Evolutionary conservation across 139 green algal genomes (phyloP).

Genomic region (Yamagishiella unicocca): DNA sequence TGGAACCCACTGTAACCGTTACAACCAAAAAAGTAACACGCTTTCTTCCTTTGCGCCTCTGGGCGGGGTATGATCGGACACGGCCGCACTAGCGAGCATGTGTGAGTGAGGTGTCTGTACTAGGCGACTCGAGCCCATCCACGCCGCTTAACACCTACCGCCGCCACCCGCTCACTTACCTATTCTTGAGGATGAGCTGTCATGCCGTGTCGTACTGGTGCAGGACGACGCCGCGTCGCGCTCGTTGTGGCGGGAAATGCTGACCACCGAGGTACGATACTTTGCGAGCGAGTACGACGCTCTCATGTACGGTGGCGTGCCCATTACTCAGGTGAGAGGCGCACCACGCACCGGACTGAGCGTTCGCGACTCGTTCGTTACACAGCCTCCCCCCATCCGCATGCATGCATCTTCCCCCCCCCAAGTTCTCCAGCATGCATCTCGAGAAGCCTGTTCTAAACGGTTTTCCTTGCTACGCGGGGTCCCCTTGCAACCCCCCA

Average conservation of each 20-base stretch:
- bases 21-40: too few species aligned
- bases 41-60: too few species aligned
- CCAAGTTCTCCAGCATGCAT: neutral
- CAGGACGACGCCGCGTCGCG: neutral
- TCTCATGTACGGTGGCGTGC: slow-evolving; percentile 29
- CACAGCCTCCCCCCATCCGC: neutral
- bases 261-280: neutral
- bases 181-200: neutral
- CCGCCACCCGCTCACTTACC: too few species aligned
- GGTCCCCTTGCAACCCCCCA: too few species aligned
- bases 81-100: neutral
- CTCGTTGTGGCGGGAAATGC: slow-evolving; percentile 18
- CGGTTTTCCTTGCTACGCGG: neutral
- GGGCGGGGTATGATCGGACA: neutral
- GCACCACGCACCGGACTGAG: neutral
- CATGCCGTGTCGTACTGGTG: neutral
- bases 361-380: too few species aligned
- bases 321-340: slow-evolving; percentile 3
- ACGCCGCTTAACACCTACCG: too few species aligned
- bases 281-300: slow-evolving; percentile 41
- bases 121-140: too few species aligned
- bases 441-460: neutral
- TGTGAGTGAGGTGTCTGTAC: neutral
- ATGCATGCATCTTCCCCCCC: neutral
- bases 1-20: too few species aligned